Conservation (phyloP, 2,329 filamentous ascomycete genomes). For the Hypocreales sp. region DNA sequence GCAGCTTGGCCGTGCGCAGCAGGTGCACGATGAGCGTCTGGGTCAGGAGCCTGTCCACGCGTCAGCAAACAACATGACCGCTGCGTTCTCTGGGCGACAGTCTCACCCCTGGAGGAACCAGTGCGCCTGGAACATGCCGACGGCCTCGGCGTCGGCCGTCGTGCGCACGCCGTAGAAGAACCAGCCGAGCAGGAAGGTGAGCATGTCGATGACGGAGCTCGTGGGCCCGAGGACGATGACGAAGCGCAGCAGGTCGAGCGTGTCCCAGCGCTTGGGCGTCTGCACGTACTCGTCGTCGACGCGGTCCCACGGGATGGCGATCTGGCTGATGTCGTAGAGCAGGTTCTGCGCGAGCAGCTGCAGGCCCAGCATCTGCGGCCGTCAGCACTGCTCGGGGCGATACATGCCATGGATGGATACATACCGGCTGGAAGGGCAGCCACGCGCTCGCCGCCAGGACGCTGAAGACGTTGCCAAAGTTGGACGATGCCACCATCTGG, state of each 20-base stretch:
- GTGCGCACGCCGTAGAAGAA: constrained; percentile 10
- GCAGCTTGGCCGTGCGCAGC: constrained; percentile 11
- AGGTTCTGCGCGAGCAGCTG: constrained; percentile 13
- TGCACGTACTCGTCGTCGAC: constrained; percentile 12
- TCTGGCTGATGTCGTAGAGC: constrained; percentile 14
- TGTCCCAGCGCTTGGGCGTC: constrained; percentile 11
- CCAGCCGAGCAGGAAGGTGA: constrained; percentile 9
- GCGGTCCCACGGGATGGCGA: constrained; percentile 14
- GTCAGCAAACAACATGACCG: no score
- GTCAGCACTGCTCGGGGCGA: background rate
- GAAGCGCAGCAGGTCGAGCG: constrained; percentile 13
- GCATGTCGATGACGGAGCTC: constrained; percentile 12
- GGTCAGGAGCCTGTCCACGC: constrained; percentile 7
- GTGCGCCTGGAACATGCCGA: constrained; percentile 10
- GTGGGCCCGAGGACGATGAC: constrained; percentile 12
- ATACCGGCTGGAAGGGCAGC: constrained; percentile 11
- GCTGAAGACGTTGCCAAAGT: constrained; percentile 15
- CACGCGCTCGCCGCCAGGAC: constrained; percentile 12
- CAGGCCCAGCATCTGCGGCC: constrained; percentile 8
- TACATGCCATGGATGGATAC: background rate
- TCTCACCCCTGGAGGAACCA: constrained; percentile 12
- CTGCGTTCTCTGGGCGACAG: no score
- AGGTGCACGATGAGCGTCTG: constrained; percentile 14
- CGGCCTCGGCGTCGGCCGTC: constrained; percentile 3
- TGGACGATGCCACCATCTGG: constrained; percentile 15